These are phyloP conservation scores for Claviceps maximensis DNA, from an alignment of 2,329 filamentous ascomycete species.

Conservation along the genomic window DNA sequence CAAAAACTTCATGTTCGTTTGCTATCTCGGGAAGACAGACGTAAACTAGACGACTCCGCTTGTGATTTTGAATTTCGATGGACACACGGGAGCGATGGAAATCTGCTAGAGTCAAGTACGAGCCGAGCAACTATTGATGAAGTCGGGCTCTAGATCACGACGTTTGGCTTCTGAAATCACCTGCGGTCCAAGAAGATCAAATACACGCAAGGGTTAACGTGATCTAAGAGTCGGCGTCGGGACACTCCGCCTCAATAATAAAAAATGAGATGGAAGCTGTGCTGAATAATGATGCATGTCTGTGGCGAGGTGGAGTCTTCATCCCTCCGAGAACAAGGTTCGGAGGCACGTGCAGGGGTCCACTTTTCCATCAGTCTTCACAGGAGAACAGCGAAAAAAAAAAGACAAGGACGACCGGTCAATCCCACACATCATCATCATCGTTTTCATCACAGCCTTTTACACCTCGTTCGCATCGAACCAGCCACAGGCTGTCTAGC, in stretches of 20 bases:
- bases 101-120: not conserved
- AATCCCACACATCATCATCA: slow-evolving; percentile 8
- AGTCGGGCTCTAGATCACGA: too few species aligned
- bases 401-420: not conserved
- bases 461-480: not conserved
- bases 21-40: not conserved
- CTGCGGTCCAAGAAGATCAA: not conserved
- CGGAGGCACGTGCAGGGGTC: slow-evolving; percentile 17
- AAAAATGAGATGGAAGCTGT: not conserved
- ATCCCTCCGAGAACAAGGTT: not conserved
- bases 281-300: not conserved
- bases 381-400: slow-evolving; percentile 5
- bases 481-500: not conserved
- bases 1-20: not conserved
- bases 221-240: not conserved
- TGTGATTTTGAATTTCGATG: not conserved
- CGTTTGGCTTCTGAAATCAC: not conserved
- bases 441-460: slow-evolving; percentile 4
- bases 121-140: too few species aligned
- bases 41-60: not conserved
- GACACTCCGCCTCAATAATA: not conserved
- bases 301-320: not conserved
- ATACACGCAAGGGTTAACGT: not conserved
- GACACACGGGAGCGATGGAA: not conserved
- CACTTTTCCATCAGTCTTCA: slow-evolving; percentile 11